phyloP scores from a whole-genome alignment of 108 stramenopile species.

The Skeletonema costatum region DNA sequence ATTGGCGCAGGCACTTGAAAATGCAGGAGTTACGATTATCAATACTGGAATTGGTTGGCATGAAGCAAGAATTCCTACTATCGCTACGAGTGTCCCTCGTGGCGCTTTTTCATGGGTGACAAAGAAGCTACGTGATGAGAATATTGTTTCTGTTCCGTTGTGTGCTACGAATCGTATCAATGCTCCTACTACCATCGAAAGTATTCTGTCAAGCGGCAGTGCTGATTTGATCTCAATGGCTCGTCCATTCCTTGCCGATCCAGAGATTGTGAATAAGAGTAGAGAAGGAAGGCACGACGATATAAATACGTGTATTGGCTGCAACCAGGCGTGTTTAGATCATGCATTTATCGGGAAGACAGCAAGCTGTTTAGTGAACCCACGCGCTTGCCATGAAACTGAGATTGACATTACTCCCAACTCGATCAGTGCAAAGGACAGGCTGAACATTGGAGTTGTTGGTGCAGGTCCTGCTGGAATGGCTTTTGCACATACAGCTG shows the following conservation, averaged over 20 bases:
- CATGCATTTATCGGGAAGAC: slow-evolving; percentile 96
- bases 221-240: slow-evolving; percentile 97
- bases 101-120: slow-evolving; percentile 95
- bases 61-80: slow-evolving; percentile 97
- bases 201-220: slow-evolving; percentile 65
- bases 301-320: slow-evolving; percentile 99
- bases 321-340: slow-evolving; percentile 99
- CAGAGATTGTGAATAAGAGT: slow-evolving; percentile 91
- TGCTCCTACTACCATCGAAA: slow-evolving; percentile 87
- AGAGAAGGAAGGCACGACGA: slow-evolving; percentile 67
- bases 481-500: slow-evolving; percentile 85
- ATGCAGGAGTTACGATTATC: slow-evolving; percentile 93
- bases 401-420: slow-evolving; percentile 59
- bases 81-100: slow-evolving; percentile 95
- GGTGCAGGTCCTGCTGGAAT: slow-evolving; percentile 98
- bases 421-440: slow-evolving; percentile 43
- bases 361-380: slow-evolving; percentile 97
- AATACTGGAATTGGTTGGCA: slow-evolving; percentile 99
- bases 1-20: slow-evolving; percentile 84
- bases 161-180: slow-evolving; percentile 99
- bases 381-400: slow-evolving; percentile 93
- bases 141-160: slow-evolving; percentile 79
- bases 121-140: slow-evolving; percentile 74
- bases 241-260: slow-evolving; percentile 96
- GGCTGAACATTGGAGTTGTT: slow-evolving; percentile 86